Evolutionary conservation across 2,329 filamentous ascomycete species (phyloP), one percentile per base, ranked within the genome.

Genomic region (Dothiorella sarmentorum): DNA sequence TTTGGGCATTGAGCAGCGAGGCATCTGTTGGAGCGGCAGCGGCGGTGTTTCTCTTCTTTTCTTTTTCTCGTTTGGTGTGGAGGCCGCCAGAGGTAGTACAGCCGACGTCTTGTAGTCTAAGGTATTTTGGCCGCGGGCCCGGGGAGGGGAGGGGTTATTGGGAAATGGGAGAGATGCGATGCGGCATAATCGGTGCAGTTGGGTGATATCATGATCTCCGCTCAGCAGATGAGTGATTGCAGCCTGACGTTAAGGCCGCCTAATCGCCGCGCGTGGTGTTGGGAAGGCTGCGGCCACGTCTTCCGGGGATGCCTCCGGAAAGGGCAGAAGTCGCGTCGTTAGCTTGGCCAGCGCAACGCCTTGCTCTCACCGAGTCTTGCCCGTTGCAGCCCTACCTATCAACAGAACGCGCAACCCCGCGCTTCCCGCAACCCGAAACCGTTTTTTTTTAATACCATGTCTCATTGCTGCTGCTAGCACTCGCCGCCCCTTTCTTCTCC

Each of bases 181-280:
- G 33, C 37, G 47, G 47, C 47, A 26, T 52, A 38, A 52, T 38
- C 27, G 27, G 17, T 27, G 47, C n/a, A 26, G 47, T 20, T 52
- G 47, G 20, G 47, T 52, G 47, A 52, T 52, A 52, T 52, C 47
- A 52, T 26, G 47, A 52, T 52, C 47, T 17, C 47, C 47, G 7
- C 15, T 31, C n/a, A 33, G 35, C 24, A 35, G 29, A 24, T n/a
- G 20, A 24, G 33, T 13, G 29, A 33, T 52, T 37, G 47, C 31
- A 37, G 47, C 47, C 47, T 52, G 47, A 52, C 15, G 29, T 51
- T 51, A 35, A 49, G 45, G 18, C 45, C 45, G 45, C 45, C 45
- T 51, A 35, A 37, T 24, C 29, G 45, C 31, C 45, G 45, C 27
- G 11, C 29, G 26, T 3, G 33, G 11, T 17, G 33, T 7, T 15